Percentiles rank a stretch among this genome's conserved stretches.
These are phyloP conservation scores for Cochlearia excelsa DNA, from an alignment of 345 rosid genomes.

Conservation along the genomic window DNA sequence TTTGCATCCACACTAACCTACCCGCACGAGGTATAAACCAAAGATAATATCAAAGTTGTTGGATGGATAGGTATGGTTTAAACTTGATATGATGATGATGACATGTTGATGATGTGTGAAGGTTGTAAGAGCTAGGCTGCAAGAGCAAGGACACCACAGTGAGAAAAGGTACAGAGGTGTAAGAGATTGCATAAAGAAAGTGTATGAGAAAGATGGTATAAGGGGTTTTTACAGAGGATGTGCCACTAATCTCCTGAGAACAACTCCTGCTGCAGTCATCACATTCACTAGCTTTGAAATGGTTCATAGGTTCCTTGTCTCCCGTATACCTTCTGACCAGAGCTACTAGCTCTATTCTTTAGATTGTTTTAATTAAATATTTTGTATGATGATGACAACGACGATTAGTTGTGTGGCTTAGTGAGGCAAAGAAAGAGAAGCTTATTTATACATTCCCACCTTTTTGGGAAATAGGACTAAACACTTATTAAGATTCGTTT, in stretches of 20 bases:
- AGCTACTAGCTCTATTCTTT: constrained; percentile 30
- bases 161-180: constrained; percentile 72
- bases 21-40: constrained; percentile 72
- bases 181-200: constrained; percentile 68
- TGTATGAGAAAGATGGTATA: constrained; percentile 62
- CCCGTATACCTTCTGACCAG: constrained; percentile 50
- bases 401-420: constrained; percentile 24
- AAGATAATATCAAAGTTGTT: too few relatives aligned
- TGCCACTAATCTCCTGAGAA: constrained; percentile 81
- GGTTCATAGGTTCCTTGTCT: constrained; percentile 72
- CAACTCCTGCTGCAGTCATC: constrained; percentile 90
- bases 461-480: constrained; percentile 3
- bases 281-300: constrained; percentile 96
- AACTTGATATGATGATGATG: neutral
- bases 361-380: neutral
- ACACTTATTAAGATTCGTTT: constrained; percentile 1
- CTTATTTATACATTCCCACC: constrained; percentile 16
- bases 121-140: constrained; percentile 89
- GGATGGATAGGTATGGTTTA: too few relatives aligned
- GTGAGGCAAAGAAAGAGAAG: constrained; percentile 1
- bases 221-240: constrained; percentile 88
- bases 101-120: constrained; percentile 19
- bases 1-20: constrained; percentile 87
- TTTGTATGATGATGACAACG: constrained; percentile 33
- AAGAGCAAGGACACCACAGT: constrained; percentile 82